Evolutionary conservation across 257 asterid species (phyloP), one percentile per base, ranked within the genome.

Genomic region (Thymus mandschuricus): DNA sequence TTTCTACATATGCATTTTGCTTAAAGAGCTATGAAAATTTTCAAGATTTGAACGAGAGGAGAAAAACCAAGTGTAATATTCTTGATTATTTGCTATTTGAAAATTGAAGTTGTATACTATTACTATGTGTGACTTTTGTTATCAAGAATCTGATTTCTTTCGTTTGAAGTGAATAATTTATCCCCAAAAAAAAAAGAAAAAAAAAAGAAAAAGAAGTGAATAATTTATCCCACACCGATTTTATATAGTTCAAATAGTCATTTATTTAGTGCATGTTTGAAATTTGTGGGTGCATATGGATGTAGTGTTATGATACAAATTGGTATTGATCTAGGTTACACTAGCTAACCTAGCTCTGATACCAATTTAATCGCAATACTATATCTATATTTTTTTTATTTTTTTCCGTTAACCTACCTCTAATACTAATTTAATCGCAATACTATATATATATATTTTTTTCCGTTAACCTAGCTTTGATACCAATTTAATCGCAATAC

Each of bases 401-500:
- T n/a, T n/a, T n/a, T n/a, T n/a, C n/a, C n/a, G n/a, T n/a, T 74
- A 81, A 81, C 5, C 82, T 70, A 75, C 73, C 76, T 74, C 74
- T 80, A 71, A 77, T 70, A 81, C 82, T 76, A 81, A 70, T 81
- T 81, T 81, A 81, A 81, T 60, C 77, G 56, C 66, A 52, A 74
- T 61, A 1, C 68, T 75, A 8, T 2, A 2, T 10, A 12, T 54
- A 46, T 12, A 72, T 21, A 55, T 75, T 75, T 79, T n/a, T n/a
- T n/a, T n/a, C n/a, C n/a, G 7, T 64, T 74, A 81, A 81, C 5
- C 82, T 70, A 75, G 76, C 76, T 74, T 71, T 80, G 74, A 77
- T 70, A 81, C 82, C 78, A 81, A 70, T 81, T 81, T 81, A 81
- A n/a, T n/a, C n/a, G n/a, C n/a, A n/a, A n/a, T n/a, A n/a, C n/a